Evolutionary conservation across 1,284 basidiomycete species (phyloP).

Genomic region (Heliocybe sulcata): DNA sequence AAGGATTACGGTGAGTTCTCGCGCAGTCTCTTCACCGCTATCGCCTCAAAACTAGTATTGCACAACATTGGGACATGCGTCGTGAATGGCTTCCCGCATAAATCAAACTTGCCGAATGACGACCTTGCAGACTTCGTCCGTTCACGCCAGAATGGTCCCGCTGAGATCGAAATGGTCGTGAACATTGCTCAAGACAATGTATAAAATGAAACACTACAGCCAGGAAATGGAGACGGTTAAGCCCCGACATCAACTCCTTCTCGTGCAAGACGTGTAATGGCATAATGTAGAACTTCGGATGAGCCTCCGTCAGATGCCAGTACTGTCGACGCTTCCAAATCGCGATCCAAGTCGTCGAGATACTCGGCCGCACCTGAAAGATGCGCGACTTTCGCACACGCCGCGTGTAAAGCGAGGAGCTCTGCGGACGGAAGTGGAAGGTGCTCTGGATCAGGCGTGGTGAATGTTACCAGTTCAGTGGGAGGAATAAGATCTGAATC

Average conservation of each 20-base stretch:
- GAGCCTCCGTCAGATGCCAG: slow-evolving; percentile 15
- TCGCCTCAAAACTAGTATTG: not conserved
- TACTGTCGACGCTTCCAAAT: slow-evolving; percentile 13
- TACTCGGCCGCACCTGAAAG: slow-evolving; percentile 27
- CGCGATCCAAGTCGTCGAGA: slow-evolving; percentile 14
- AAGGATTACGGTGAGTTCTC: not conserved
- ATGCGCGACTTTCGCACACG: slow-evolving; percentile 27
- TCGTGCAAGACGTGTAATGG: not conserved
- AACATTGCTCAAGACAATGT: too few relatives aligned
- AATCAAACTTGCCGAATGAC: not conserved
- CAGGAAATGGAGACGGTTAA: not conserved
- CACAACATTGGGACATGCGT: not conserved
- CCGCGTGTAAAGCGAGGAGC: slow-evolving; percentile 24
- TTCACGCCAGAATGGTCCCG: not conserved
- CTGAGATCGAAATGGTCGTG: slow-evolving; percentile 1
- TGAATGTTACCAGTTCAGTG: not conserved
- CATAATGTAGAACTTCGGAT: slow-evolving; percentile 4
- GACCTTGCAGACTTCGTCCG: not conserved
- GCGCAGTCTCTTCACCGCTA: not conserved
- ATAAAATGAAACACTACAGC: too few relatives aligned
- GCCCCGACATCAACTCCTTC: not conserved
- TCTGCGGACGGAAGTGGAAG: slow-evolving; percentile 7
- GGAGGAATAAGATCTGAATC: not conserved
- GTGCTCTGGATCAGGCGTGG: not conserved
- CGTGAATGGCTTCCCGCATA: not conserved